Base-by-base conservation (phyloP, 2,329 filamentous ascomycete species). In the Chrysoporthe deuterocubensis region DNA sequence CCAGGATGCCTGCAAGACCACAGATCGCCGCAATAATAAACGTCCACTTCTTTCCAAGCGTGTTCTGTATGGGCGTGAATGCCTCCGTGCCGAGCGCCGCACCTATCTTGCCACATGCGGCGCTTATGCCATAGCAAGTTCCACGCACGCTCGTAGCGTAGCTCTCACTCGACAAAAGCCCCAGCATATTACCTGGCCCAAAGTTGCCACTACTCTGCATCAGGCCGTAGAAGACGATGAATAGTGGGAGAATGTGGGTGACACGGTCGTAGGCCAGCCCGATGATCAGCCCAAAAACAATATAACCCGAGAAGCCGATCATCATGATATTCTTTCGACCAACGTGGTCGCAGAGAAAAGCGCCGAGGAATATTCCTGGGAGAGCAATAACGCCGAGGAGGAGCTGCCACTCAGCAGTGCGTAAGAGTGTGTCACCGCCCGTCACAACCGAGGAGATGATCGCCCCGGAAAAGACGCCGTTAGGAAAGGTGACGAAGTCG, bases 401-500 rank as follows among this genome's bases (percentile, higher is more conserved):
- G 78, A 83, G 70, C 84, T 85, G 70, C 77, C 79, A 82, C 8
- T 81, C 81, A 34, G 84, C 70, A 54, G 77, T 81, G 72, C 81
- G 78, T 6, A 80, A 75, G 0, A 83, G 21, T 16, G 54, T 74
- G n/a, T 77, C 81, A 44, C 81, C 77, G 16, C 77, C 74, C 0
- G 79, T 71, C 40, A 81, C 81, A 40, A 81, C 75, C 34, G 80
- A 76, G 3, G 75, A 74, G 62, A 85, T 80, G 67, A 87, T 86
- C 32, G 84, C 85, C 0, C 83, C 83, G 66, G 81, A 82, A 74
- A 87, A 87, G 40, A 87, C 80, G 9, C 84, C 84, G 69, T 87
- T 86, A 0, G 85, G 85, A 64, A 85, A 83, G 0, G 82, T 82
- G 52, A 87, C 82, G 73, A 82, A 88, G 72, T 88, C 84, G 73